These are phyloP conservation scores for Saccharomyces mikatae DNA, from an alignment of 805 yeast species.

Conservation along the genomic window DNA sequence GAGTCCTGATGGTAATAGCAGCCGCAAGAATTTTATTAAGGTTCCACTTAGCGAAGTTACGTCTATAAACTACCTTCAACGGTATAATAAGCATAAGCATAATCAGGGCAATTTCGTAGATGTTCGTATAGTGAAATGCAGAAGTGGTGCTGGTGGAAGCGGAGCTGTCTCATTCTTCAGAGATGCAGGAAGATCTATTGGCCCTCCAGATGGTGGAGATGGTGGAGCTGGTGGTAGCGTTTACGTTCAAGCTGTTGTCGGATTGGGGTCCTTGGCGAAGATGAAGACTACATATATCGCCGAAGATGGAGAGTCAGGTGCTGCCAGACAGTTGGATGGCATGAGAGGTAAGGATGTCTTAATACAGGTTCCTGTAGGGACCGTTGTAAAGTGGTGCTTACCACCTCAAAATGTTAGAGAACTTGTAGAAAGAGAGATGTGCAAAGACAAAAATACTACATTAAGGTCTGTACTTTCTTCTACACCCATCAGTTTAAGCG, in stretches of 20 bases:
- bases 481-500: conserved; percentile 17
- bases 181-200: conserved; percentile 75
- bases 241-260: conserved; percentile 72
- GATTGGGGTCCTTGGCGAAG: conserved; percentile 62
- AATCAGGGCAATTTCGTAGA: conserved; percentile 44
- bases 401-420: conserved; percentile 47
- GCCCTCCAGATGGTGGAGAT: conserved; percentile 99
- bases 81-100: conserved; percentile 37
- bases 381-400: conserved; percentile 78
- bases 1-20: conserved; percentile 1
- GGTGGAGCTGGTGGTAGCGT: conserved; percentile 92
- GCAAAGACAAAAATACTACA: conserved; percentile 12
- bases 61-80: conserved; percentile 25
- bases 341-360: conserved; percentile 69
- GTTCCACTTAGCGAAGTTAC: conserved; percentile 22
- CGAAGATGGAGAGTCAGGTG: conserved; percentile 63
- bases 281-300: conserved; percentile 64
- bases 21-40: conserved; percentile 14
- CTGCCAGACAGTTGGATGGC: conserved; percentile 78
- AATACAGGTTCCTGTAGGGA: conserved; percentile 87
- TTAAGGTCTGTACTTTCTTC: conserved; percentile 18
- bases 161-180: conserved; percentile 81
- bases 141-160: conserved; percentile 81
- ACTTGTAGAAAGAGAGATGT: conserved; percentile 14
- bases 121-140: conserved; percentile 54